phyloP scores from a whole-genome alignment of 2,329 filamentous ascomycete genomes.

The Apiospora hydei region DNA sequence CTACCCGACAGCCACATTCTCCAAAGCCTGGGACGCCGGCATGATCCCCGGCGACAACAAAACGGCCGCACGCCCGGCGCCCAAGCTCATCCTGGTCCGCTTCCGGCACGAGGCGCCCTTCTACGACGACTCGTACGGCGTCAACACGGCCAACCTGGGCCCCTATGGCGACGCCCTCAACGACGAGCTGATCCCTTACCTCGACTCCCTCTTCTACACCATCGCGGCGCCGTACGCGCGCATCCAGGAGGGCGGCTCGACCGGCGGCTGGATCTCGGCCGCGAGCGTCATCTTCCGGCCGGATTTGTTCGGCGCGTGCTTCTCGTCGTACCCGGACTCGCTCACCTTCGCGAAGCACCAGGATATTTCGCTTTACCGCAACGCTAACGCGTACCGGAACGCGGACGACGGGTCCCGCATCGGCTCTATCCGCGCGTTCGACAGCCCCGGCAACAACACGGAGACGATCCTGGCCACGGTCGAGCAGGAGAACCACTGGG shows the following conservation, averaged over 20 bases:
- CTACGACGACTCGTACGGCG: slow-evolving; percentile 36
- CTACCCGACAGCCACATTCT: slow-evolving; percentile 28
- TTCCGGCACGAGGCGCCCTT: slow-evolving; percentile 35
- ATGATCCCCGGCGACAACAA: slow-evolving; percentile 26
- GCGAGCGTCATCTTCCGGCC: slow-evolving; percentile 34
- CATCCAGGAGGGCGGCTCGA: slow-evolving; percentile 35
- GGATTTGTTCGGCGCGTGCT: slow-evolving; percentile 36
- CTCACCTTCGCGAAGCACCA: slow-evolving; percentile 34
- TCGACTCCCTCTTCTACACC: slow-evolving; percentile 33
- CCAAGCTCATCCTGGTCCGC: slow-evolving; percentile 33
- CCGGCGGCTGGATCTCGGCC: slow-evolving; percentile 34
- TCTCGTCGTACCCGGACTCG: slow-evolving; percentile 36
- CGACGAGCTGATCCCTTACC: slow-evolving; percentile 34
- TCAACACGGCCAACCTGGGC: slow-evolving; percentile 35
- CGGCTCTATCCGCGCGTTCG: slow-evolving; percentile 31
- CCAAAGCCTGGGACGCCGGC: slow-evolving; percentile 32
- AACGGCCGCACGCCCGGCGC: slow-evolving; percentile 27
- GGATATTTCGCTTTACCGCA: slow-evolving; percentile 33
- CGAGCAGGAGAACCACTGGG: slow-evolving; percentile 37
- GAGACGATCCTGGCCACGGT: slow-evolving; percentile 29
- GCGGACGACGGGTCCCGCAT: slow-evolving; percentile 28
- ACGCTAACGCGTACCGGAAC: slow-evolving; percentile 32
- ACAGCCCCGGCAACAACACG: slow-evolving; percentile 15
- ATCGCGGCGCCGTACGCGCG: slow-evolving; percentile 34
- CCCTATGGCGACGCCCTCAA: slow-evolving; percentile 36